A percentile compares a stretch with the other conserved stretches of the same genome.
Conservation (phyloP, 1,284 basidiomycete species). For the Ceratobasidium sp. region DNA sequence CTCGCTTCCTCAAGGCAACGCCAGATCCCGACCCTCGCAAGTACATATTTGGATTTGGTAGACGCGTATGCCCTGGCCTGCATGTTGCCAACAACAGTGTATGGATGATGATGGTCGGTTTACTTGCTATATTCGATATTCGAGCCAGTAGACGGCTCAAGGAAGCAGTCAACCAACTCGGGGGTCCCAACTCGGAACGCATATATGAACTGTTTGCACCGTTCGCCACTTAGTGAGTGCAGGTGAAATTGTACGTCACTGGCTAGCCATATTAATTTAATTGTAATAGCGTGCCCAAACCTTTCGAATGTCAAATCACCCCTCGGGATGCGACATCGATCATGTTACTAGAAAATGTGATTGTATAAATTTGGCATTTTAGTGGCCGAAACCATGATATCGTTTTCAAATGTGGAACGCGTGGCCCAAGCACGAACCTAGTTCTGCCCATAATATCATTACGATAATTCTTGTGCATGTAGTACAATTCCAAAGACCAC, state of each 20-base stretch:
- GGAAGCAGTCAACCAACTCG: neutral
- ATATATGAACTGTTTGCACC: neutral
- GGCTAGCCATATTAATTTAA: neutral
- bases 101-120: neutral
- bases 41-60: slow-evolving; percentile 8
- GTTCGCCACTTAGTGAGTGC: neutral
- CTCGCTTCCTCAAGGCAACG: slow-evolving; percentile 36
- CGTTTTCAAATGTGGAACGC: too few relatives aligned
- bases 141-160: neutral
- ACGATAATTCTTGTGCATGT: too few relatives aligned
- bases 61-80: slow-evolving; percentile 37
- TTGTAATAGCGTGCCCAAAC: slow-evolving; percentile 9
- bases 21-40: slow-evolving; percentile 34
- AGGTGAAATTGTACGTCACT: neutral
- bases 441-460: too few relatives aligned
- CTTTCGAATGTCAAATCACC: neutral
- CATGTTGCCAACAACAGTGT: slow-evolving; percentile 37
- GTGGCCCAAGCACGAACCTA: too few relatives aligned
- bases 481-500: too few relatives aligned
- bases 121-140: slow-evolving; percentile 1
- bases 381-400: too few relatives aligned
- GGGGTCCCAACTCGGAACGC: neutral
- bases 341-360: neutral
- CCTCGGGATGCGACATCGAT: neutral
- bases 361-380: too few relatives aligned